Percentiles rank a stretch among this genome's conserved stretches.
Evolutionary conservation across 179 eudicot genomes (phyloP).

Genomic region (Camellia oleifera): DNA sequence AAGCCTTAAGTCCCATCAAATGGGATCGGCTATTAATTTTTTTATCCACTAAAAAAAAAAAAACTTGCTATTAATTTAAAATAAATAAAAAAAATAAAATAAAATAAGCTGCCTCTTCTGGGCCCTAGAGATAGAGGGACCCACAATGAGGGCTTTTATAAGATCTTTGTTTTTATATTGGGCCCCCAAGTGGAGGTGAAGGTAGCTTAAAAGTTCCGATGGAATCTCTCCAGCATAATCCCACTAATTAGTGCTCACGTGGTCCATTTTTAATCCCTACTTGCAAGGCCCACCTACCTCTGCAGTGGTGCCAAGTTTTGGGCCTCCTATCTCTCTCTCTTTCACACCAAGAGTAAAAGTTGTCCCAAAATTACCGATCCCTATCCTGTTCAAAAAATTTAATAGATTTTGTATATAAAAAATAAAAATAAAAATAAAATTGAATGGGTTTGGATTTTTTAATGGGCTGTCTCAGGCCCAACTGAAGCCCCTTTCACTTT

Average conservation of each 20-base stretch:
- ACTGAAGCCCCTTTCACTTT: neutral
- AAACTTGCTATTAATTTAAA: too few species aligned
- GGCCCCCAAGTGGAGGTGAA: neutral
- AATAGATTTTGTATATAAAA: too few species aligned
- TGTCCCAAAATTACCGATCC: neutral
- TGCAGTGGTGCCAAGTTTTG: neutral
- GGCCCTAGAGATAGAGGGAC: neutral
- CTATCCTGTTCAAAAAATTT: too few species aligned
- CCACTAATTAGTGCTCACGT: constrained; percentile 12
- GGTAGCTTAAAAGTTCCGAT: constrained; percentile 5
- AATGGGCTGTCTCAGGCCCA: neutral
- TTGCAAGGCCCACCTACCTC: neutral
- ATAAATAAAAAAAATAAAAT: too few species aligned
- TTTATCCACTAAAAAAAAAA: too few species aligned
- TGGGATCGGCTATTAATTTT: too few species aligned
- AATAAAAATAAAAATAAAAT: too few species aligned
- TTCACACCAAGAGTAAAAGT: neutral
- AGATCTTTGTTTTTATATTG: neutral
- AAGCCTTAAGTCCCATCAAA: too few species aligned
- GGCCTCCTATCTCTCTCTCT: neutral
- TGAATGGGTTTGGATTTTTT: too few species aligned
- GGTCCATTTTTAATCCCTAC: constrained; percentile 8
- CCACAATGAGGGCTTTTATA: neutral
- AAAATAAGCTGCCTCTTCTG: neutral
- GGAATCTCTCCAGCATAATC: constrained; percentile 11